Conservation (phyloP, 176 grass and related monocot species). For the Phyllostachys edulis region DNA sequence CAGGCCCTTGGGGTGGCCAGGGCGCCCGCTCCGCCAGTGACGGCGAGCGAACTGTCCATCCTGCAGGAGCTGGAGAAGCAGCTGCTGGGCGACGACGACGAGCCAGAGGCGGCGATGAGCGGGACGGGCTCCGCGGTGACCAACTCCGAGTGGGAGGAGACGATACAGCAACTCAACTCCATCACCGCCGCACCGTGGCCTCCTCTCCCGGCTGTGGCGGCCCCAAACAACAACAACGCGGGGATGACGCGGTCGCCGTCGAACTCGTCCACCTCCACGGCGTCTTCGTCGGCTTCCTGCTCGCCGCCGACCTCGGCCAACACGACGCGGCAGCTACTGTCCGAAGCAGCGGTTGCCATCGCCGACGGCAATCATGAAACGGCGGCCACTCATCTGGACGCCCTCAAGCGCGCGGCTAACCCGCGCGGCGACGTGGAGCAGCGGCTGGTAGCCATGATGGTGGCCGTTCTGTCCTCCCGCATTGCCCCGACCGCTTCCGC, state of each 20-base stretch:
- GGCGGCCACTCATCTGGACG: slow-evolving; percentile 46
- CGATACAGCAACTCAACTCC: slow-evolving; percentile 64
- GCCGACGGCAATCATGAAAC: slow-evolving; percentile 63
- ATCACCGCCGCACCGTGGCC: slow-evolving; percentile 21
- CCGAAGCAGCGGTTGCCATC: slow-evolving; percentile 57
- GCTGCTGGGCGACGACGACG: slow-evolving; percentile 71
- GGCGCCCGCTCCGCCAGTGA: neutral
- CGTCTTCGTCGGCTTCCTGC: slow-evolving; percentile 73
- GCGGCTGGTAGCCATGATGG: slow-evolving; percentile 77
- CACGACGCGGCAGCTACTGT: slow-evolving; percentile 57
- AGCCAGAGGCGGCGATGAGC: slow-evolving; percentile 55
- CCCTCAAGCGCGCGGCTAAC: slow-evolving; percentile 47
- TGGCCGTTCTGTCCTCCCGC: slow-evolving; percentile 51
- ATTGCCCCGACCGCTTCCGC: slow-evolving; percentile 25
- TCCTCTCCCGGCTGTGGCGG: slow-evolving; percentile 7
- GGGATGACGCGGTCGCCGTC: slow-evolving; percentile 64
- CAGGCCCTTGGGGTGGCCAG: slow-evolving; percentile 19
- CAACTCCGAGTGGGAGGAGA: slow-evolving; percentile 71
- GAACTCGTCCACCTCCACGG: slow-evolving; percentile 76
- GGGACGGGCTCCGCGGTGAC: slow-evolving; percentile 66
- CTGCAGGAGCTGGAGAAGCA: slow-evolving; percentile 88
- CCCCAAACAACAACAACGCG: slow-evolving; percentile 20
- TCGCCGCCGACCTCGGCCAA: slow-evolving; percentile 54
- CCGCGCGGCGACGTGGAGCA: slow-evolving; percentile 64
- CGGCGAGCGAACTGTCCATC: slow-evolving; percentile 39